These are phyloP conservation scores for Oenanthe sinensis DNA, from an alignment of 129 eudicot genomes.

Conservation along the genomic window DNA sequence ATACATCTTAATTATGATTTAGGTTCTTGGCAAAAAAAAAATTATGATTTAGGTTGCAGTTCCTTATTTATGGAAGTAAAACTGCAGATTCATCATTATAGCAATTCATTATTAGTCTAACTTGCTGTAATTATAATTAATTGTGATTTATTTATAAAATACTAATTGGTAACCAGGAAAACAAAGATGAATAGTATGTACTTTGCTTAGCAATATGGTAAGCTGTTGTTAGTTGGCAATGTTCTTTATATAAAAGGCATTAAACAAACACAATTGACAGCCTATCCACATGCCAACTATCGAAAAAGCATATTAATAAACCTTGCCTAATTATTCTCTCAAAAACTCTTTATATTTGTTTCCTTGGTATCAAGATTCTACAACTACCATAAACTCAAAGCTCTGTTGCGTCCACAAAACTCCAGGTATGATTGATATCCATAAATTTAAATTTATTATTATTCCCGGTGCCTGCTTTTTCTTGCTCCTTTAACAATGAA, in stretches of 20 bases:
- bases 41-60: background rate
- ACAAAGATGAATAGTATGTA: conserved; percentile 1
- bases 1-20: background rate
- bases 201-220: conserved; percentile 39
- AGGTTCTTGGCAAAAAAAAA: no score
- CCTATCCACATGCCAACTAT: conserved; percentile 25
- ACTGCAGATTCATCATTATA: background rate
- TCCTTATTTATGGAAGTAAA: background rate
- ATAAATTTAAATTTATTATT: background rate
- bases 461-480: background rate
- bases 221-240: conserved; percentile 28
- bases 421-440: background rate
- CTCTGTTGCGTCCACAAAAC: background rate
- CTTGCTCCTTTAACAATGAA: background rate
- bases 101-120: background rate
- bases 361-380: background rate
- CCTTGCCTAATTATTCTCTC: conserved; percentile 6
- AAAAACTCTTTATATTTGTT: background rate
- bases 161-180: background rate
- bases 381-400: background rate
- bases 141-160: background rate
- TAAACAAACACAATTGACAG: conserved; percentile 22
- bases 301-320: conserved; percentile 1
- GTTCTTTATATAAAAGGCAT: conserved; percentile 11
- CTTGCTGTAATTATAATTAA: background rate